Conservation (phyloP, 371 early-diverging fungal genomes). For the Ordospora pajunii region DNA sequence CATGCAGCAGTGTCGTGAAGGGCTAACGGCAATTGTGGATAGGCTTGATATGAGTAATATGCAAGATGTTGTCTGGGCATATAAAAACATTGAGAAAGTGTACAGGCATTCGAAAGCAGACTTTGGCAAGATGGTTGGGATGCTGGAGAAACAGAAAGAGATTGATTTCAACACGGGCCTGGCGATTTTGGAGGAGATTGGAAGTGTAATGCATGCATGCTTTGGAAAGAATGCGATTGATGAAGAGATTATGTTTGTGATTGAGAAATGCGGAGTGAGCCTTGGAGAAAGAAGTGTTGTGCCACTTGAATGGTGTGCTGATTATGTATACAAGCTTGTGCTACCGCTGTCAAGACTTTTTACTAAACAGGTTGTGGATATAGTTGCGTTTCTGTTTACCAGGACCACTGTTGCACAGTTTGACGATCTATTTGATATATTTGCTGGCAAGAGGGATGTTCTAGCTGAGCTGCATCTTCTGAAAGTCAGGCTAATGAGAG, state of each 20-base stretch:
- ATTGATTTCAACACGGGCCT: slow-evolving; percentile 1
- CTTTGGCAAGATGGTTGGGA: neutral
- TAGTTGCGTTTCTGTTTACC: slow-evolving; percentile 29
- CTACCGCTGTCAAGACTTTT: slow-evolving; percentile 15
- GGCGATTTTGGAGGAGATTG: neutral
- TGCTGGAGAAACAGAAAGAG: neutral
- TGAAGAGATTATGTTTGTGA: neutral
- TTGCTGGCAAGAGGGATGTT: slow-evolving; percentile 4
- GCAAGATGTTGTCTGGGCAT: slow-evolving; percentile 19
- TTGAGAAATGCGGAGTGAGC: neutral
- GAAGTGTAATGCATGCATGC: neutral
- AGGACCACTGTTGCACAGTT: slow-evolving; percentile 15
- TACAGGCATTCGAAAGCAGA: neutral
- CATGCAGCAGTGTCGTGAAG: neutral
- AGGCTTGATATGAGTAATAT: neutral
- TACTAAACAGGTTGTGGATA: slow-evolving; percentile 41
- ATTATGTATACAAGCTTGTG: slow-evolving; percentile 5
- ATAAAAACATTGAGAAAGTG: slow-evolving; percentile 6
- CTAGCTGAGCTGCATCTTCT: slow-evolving; percentile 38
- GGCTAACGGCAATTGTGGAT: neutral
- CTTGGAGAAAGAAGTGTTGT: neutral
- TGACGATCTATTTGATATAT: slow-evolving; percentile 28
- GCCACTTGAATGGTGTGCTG: neutral
- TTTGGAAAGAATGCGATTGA: neutral
- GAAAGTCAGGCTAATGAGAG: neutral